Base-by-base conservation (phyloP, 2,329 filamentous ascomycete species). In the Aspergillus thermomutatus region DNA sequence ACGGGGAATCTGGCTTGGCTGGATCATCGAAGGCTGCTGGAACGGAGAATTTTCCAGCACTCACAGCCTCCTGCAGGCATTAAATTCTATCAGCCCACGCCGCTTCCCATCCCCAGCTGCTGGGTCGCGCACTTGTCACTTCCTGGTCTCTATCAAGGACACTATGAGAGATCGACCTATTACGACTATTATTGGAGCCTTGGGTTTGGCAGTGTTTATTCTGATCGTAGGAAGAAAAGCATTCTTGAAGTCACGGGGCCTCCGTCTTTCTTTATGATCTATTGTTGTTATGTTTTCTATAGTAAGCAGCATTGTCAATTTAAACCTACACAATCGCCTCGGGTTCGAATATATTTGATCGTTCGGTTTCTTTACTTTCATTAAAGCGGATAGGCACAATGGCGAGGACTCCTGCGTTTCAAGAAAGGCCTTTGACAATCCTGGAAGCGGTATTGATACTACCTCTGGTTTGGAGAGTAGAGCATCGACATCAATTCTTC, bases 21-120 rank as follows among this genome's bases (percentile, higher is more conserved):
- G 23, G 27, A 62, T 70, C 11, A 67, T 71, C 50, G 62, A 69
- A 43, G 59, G 57, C 31, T 71, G 67, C 50, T 70, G 68, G 65
- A 47, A 64, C 40, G 58, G 57, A 23, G 23, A 31, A 17, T 58
- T 60, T 56, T 45, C 37, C 5, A 53, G 21, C 27, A 58, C 53
- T 25, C 52, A 46, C 25, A 48, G 49, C 40, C 27, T 57, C 8
- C 19, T 55, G 17, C 54, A 40, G 25, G 55, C 54, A 31, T 55
- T 55, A 40, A n/a, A 6, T 40, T 40, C 34, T n/a, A n/a, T 40
- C n/a, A 17, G 17, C n/a, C 31, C 31, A 37, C 31, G 10, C 31
- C 31, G 10, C 31, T 17, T 37, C 14, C 8, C 31, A 10, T 37
- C 31, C 14, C 31, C 31, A 11, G 8, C 3, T 4, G 31, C 9